Base-by-base conservation (phyloP, 805 yeast species). In the Candida jianshihensis region DNA sequence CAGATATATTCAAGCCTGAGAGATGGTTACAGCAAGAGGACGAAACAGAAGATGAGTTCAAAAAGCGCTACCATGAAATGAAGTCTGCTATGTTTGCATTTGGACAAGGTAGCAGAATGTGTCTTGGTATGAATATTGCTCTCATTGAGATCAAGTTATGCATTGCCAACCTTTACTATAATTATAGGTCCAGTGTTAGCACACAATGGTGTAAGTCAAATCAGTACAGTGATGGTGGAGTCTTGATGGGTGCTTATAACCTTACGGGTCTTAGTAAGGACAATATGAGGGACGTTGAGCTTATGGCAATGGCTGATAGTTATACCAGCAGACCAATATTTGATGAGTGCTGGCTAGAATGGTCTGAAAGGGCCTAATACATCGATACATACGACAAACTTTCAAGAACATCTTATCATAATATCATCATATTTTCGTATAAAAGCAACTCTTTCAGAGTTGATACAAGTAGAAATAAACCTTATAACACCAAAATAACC, bases 31-130 rank as follows among this genome's bases (percentile, higher is more conserved):
- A 50, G 36, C 53, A 57, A 24, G 51, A 47, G 3, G 46, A 50
- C 25, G 76, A 71, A 46, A 41, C 54, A 3, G 54, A 48, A 4
- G 53, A 49, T 2, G 62, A 57, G 4, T 70, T 52, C 48, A 49
- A 48, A 6, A 43, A 38, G 6, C 49, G 79, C 27, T 47, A 70
- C 24, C 65, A 58, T 36, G 37, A 36, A 8, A 79, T 77, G 74
- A 64, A 66, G 38, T 66, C 61, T 35, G 64, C 65, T 45, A 71
- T 79, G 66, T 70, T 80, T 68, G 77, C 82, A 1, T 81, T 82
- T 60, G 88, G 89, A 1, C 71, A 76, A 28, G 90, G 89, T 3
- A 65, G 77, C 16, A 60, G 87, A 43, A 79, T 80, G 87, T 81
- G 90, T 49, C 60, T 80, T 36, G 89, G 90, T 1, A 70, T 76